Evolutionary conservation across 2,329 filamentous ascomycete species (phyloP).

Genomic region (Ophiostoma himal-ulmi): DNA sequence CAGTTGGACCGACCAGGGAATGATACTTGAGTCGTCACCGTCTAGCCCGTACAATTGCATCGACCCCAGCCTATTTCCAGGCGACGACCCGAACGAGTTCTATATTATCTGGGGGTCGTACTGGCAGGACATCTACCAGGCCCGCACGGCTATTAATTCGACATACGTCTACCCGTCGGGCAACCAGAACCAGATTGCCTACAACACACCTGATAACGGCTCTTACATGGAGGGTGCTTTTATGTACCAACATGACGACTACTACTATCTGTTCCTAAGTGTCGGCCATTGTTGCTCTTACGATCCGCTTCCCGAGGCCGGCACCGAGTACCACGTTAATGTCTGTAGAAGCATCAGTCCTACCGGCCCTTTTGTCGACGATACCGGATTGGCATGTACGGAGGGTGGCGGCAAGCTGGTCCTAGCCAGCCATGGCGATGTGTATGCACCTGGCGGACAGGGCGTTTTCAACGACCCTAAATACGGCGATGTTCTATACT

Average conservation of each 20-base stretch:
- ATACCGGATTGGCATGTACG: slow-evolving; percentile 47
- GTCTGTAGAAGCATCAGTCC: slow-evolving; percentile 54
- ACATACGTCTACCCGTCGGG: slow-evolving; percentile 25
- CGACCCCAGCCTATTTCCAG: slow-evolving; percentile 49
- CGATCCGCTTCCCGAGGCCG: slow-evolving; percentile 14
- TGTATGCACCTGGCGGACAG: slow-evolving; percentile 60
- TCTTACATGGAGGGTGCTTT: slow-evolving; percentile 50
- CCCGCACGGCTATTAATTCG: slow-evolving; percentile 39
- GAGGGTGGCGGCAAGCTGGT: slow-evolving; percentile 53
- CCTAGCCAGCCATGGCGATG: slow-evolving; percentile 49
- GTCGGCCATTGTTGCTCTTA: slow-evolving; percentile 39
- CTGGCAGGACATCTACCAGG: slow-evolving; percentile 55
- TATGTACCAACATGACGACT: slow-evolving; percentile 49
- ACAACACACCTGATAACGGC: slow-evolving; percentile 16
- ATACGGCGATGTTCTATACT: slow-evolving; percentile 47
- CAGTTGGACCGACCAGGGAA: slow-evolving; percentile 56
- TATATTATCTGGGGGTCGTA: slow-evolving; percentile 42
- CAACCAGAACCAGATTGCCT: slow-evolving; percentile 19
- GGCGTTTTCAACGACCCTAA: slow-evolving; percentile 48
- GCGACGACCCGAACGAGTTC: slow-evolving; percentile 37
- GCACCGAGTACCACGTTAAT: slow-evolving; percentile 57
- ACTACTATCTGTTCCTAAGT: slow-evolving; percentile 61
- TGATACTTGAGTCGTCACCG: slow-evolving; percentile 43
- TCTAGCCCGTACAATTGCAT: slow-evolving; percentile 51
- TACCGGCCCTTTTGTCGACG: slow-evolving; percentile 53